A percentile compares a stretch with the other conserved stretches of the same genome.
These are phyloP conservation scores for Grigorovia transvaalensis DNA, from an alignment of 805 yeast species.

Conservation along the genomic window DNA sequence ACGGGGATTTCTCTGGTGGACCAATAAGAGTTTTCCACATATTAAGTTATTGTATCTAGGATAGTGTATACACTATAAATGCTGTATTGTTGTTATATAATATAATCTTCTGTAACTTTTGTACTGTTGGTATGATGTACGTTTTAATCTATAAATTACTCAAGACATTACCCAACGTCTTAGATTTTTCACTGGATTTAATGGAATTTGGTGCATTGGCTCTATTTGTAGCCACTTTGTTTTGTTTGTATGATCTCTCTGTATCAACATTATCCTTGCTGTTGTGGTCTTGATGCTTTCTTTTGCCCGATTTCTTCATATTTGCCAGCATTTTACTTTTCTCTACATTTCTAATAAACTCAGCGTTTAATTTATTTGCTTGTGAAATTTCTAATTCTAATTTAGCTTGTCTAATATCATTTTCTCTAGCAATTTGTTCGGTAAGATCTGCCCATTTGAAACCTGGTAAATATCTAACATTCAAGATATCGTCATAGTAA, in stretches of 20 bases:
- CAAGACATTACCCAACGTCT: slow-evolving; percentile 36
- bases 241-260: slow-evolving; percentile 41
- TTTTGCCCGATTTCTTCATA: slow-evolving; percentile 34
- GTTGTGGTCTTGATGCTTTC: slow-evolving; percentile 1
- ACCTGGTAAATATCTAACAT: slow-evolving; percentile 77
- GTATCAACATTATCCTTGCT: slow-evolving; percentile 11
- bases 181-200: slow-evolving; percentile 31
- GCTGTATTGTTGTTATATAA: not conserved
- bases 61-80: slow-evolving; percentile 23
- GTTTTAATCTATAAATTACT: slow-evolving; percentile 31
- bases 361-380: slow-evolving; percentile 77
- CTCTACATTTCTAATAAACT: slow-evolving; percentile 75
- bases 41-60: no score
- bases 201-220: slow-evolving; percentile 46
- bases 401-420: slow-evolving; percentile 79
- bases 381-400: slow-evolving; percentile 81
- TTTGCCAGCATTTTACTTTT: slow-evolving; percentile 69
- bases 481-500: slow-evolving; percentile 89
- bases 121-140: not conserved
- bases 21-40: no score
- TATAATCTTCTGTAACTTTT: not conserved
- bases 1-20: no score
- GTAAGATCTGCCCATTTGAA: slow-evolving; percentile 95
- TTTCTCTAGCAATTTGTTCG: slow-evolving; percentile 83
- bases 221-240: slow-evolving; percentile 55